Evolutionary conservation across 768 basidiomycete genomes (phyloP).

Genomic region (Pilatotrama ljubarskyi): DNA sequence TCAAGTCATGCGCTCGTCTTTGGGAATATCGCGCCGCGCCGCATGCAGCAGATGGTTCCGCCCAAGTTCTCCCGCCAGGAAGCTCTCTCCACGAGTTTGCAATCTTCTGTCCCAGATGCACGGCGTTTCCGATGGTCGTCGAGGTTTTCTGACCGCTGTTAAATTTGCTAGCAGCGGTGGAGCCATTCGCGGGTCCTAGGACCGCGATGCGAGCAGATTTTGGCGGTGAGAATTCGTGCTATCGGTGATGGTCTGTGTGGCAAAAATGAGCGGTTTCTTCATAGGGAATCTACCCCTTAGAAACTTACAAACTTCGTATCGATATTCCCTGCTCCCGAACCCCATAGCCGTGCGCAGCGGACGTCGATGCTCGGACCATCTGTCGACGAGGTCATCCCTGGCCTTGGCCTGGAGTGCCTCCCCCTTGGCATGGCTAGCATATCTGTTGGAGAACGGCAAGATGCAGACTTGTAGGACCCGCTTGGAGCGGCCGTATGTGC

Average conservation of each 20-base stretch:
- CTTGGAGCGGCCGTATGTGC: no score
- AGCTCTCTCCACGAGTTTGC: not conserved
- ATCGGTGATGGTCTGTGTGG: not conserved
- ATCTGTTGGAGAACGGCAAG: no score
- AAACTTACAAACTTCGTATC: not conserved
- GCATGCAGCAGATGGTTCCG: not conserved
- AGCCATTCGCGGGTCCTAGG: not conserved
- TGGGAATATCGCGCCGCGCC: not conserved
- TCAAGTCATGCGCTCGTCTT: slow-evolving; percentile 2
- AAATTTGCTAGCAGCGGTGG: not conserved
- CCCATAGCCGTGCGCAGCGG: no score
- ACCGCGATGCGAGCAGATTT: not conserved
- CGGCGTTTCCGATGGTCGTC: not conserved
- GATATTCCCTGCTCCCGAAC: not conserved
- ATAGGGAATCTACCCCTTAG: not conserved
- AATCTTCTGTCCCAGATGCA: not conserved
- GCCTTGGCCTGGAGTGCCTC: no score
- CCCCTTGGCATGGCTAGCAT: no score
- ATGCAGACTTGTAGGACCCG: no score
- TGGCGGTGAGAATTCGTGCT: slow-evolving; percentile 4
- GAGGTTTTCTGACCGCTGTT: slow-evolving; percentile 1
- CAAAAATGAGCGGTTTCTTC: slow-evolving; percentile 2
- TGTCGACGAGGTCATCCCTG: no score
- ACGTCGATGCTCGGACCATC: no score
- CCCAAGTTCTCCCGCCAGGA: not conserved